Base-by-base conservation (phyloP, 2,329 filamentous ascomycete genomes). In the Colletotrichum lupini region DNA sequence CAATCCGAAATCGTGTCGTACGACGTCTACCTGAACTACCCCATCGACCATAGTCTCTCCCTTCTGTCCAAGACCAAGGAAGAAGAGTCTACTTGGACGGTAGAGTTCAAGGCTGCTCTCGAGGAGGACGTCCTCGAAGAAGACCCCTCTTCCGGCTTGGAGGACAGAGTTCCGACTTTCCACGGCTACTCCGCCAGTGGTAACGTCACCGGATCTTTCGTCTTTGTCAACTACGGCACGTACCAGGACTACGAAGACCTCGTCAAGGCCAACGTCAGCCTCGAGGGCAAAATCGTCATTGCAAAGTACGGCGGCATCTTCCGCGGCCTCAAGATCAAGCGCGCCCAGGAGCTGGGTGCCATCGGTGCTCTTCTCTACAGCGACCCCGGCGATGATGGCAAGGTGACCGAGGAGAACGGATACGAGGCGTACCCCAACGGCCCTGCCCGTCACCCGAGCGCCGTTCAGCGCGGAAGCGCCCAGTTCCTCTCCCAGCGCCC, bases 131-230 rank as follows among this genome's bases (percentile, higher is more conserved):
- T 96, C 2, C 85, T 98, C 5, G 88, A 94, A 0, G 92, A 97
- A 65, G 97, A 99, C 80, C 89, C 91, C 3, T 97, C 95, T 0
- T 95, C 92, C 22, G 89, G 91, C 26, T 85, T 95, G 58, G 83
- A 89, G 11, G 89, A 95, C 78, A 88, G 94, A 35, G 89, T 98
- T 28, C 95, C 96, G 1, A 96, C 93, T 0, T 98, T 98, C 85
- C 96, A 98, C 80, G 97, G 96, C 66, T 98, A 98, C 82, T 97
- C 95, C 4, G 95, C 95, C 5, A 95, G 88, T 73, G 96, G 96
- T 32, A 97, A 98, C 81, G 96, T 97, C 60, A 98, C 96, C 0
- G 95, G 91, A 3, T 90, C 91, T 16, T 97, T 94, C 76, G 94
- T 98, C 37, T 98, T 93, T 79, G 95, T 94, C 80, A 98, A 98